Base-by-base conservation (phyloP, 148 eudicot species). In the Diospyros lotus region DNA sequence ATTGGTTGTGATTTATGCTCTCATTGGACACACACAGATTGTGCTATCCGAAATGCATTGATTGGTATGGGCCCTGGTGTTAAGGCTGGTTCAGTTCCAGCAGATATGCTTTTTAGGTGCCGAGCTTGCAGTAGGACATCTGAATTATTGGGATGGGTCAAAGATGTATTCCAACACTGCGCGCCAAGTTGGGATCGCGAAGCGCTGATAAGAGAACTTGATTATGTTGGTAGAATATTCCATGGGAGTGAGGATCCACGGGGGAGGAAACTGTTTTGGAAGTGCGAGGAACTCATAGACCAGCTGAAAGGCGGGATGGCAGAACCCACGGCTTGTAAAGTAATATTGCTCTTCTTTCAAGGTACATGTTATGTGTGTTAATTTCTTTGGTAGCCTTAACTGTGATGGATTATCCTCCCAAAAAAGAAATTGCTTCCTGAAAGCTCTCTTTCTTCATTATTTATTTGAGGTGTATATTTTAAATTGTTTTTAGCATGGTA, bases 21-120 rank as follows among this genome's bases (percentile, higher is more conserved):
- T 61, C 93, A 89, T 55, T 89, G 93, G 93, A 89, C 88, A 9
- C 93, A 89, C 71, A 87, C 93, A 0, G 93, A 87, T 75, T 89
- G 93, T 82, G 93, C 93, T 58, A 86, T 87, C 17, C 91, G 86
- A 38, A 86, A 89, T 73, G 89, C 88, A 66, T 87, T 79, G 65
- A 86, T 89, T 80, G 82, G 83, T 50, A 84, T 78, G 84, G 93
- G 89, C 42, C 73, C 86, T 74, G 62, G 79, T 79, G 85, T 73
- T 42, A 89, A 82, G 64, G 69, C 66, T 72, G 84, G 76, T 28
- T 59, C 81, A 10, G 77, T 70, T 80, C 74, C 82, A 41, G 70
- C 77, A n/a, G 91, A 89, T 73, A 89, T 87, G 93, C 80, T 87
- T 65, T 87, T 87, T 64, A 82, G 83, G 77, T 89, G 93, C 74